phyloP scores from a whole-genome alignment of 352 stramenopile genomes.

The Blastocystis hominis region DNA sequence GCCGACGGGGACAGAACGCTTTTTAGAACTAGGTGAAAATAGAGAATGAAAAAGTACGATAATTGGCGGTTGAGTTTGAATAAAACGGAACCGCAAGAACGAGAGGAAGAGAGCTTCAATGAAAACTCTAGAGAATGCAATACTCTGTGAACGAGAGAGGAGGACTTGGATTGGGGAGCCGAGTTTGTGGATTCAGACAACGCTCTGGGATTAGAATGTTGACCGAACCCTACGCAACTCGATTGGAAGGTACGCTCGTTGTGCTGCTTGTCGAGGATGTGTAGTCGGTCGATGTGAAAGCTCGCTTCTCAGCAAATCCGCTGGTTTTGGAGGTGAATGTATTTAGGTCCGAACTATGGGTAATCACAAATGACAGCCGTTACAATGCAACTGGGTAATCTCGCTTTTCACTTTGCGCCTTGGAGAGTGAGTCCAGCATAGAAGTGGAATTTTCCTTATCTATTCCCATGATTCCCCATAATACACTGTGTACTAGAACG shows the following conservation, averaged over 20 bases:
- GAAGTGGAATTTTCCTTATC: not conserved
- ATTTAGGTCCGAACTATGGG: not conserved
- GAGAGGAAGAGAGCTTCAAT: not conserved
- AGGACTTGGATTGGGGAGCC: not conserved
- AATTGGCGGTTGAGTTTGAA: slow-evolving; percentile 13
- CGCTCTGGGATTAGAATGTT: not conserved
- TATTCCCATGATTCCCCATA: not conserved
- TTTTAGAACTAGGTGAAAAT: not conserved
- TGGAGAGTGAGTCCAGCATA: not conserved
- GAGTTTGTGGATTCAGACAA: not conserved
- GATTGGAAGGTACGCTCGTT: not conserved
- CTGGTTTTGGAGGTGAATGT: not conserved
- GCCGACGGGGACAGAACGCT: not conserved
- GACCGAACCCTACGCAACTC: not conserved
- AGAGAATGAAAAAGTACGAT: not conserved
- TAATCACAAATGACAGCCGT: not conserved
- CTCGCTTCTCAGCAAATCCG: not conserved
- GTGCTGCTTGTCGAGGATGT: not conserved
- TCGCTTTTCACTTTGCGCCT: not conserved
- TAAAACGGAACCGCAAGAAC: not conserved
- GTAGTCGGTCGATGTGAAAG: not conserved
- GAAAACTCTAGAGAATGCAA: not conserved
- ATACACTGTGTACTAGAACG: not conserved
- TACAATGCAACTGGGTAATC: not conserved
- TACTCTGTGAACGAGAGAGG: not conserved